Evolutionary conservation across 2,329 filamentous ascomycete species (phyloP).

Genomic region (Colletotrichum chrysophilum): DNA sequence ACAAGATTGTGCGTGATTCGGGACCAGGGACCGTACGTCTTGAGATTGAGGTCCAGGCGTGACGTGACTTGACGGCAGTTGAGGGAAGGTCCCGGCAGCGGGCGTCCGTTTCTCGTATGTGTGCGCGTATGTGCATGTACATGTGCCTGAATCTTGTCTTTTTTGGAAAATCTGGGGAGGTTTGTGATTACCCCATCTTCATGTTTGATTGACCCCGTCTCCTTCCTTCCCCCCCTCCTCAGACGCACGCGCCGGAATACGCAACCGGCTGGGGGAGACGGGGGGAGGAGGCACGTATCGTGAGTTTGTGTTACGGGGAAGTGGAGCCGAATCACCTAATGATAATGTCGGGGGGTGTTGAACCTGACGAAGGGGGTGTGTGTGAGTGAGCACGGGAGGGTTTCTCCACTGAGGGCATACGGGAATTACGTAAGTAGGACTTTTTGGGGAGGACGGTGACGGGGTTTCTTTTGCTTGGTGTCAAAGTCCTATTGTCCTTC

Average conservation of each 20-base stretch:
- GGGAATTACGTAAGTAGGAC: conserved; percentile 18
- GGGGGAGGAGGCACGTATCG: not conserved
- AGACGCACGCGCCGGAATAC: not conserved
- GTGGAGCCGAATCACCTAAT: conserved; percentile 3
- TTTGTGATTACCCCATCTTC: not conserved
- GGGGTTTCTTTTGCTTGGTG: not conserved
- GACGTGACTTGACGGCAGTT: not conserved
- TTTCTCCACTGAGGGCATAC: not conserved
- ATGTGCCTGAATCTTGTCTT: not conserved
- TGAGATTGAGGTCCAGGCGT: not conserved
- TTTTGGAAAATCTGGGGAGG: conserved; percentile 5
- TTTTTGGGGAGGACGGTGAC: not conserved
- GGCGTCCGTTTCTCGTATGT: not conserved
- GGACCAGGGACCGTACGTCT: not conserved
- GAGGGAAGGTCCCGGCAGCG: not conserved
- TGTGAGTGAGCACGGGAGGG: not conserved
- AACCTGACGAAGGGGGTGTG: not conserved
- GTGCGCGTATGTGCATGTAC: not conserved
- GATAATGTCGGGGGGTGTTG: not conserved
- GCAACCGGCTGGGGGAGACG: not conserved
- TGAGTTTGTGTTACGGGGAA: not conserved
- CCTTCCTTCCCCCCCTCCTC: not conserved
- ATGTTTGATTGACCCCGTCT: not conserved
- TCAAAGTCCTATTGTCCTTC: not conserved
- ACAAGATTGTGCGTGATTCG: not conserved